A percentile compares a stretch with the other conserved stretches of the same genome.
Conservation (phyloP, 2,329 filamentous ascomycete genomes). For the Nannizziopsis arthrosporioides region DNA sequence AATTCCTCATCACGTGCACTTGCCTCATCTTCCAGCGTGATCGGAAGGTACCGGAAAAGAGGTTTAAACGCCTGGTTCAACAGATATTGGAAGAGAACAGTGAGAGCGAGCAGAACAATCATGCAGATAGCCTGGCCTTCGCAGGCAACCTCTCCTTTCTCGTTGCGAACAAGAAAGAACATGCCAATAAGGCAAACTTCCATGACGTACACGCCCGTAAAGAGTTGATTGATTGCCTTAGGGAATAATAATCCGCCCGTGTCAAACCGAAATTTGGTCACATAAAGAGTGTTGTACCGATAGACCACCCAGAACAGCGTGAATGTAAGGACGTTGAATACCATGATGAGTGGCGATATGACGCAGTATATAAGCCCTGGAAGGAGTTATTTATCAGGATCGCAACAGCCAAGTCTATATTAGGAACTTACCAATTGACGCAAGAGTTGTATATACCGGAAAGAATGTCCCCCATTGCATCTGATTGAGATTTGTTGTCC, state of each 20-base stretch:
- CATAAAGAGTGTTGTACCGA: constrained; percentile 93
- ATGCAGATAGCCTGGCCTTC: constrained; percentile 71
- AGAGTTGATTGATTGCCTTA: constrained; percentile 85
- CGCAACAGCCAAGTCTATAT: constrained; percentile 4
- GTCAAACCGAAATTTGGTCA: constrained; percentile 77
- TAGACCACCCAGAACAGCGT: constrained; percentile 85
- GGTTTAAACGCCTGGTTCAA: constrained; percentile 76
- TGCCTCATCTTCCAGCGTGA: constrained; percentile 91
- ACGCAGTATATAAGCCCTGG: constrained; percentile 67
- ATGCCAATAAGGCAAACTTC: constrained; percentile 79
- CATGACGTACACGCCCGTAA: constrained; percentile 90
- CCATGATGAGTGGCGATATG: constrained; percentile 75
- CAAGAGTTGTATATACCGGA: constrained; percentile 92
- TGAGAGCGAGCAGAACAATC: constrained; percentile 62
- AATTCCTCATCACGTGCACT: constrained; percentile 85
- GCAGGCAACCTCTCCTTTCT: constrained; percentile 45
- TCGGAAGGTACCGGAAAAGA: constrained; percentile 76
- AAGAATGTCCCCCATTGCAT: constrained; percentile 91
- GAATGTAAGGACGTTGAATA: constrained; percentile 92
- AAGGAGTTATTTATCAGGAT: constrained; percentile 15
- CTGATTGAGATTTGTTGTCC: constrained; percentile 65
- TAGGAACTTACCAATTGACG: constrained; percentile 59
- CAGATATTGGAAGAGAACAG: constrained; percentile 63
- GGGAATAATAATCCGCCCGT: constrained; percentile 90
- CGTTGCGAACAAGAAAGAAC: constrained; percentile 65